Evolutionary conservation across 768 basidiomycete genomes (phyloP).

Genomic region (Leccinum ochraceum): DNA sequence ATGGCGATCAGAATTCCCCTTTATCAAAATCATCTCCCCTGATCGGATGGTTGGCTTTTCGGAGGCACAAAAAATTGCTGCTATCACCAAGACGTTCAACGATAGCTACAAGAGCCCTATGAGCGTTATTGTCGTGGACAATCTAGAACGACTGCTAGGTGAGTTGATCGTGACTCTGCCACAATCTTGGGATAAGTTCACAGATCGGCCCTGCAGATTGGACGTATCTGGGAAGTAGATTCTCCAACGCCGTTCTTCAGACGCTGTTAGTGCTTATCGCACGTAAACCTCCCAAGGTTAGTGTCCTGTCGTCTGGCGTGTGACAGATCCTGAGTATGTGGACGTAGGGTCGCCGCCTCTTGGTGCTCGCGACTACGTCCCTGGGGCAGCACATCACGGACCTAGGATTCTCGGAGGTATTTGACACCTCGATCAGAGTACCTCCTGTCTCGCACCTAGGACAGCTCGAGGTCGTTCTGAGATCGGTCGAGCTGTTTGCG

Average conservation of each 20-base stretch:
- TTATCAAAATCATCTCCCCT: slow-evolving; percentile 96
- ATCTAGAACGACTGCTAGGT: slow-evolving; percentile 92
- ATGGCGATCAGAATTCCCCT: slow-evolving; percentile 90
- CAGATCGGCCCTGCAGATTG: slow-evolving; percentile 60
- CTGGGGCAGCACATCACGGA: slow-evolving; percentile 83
- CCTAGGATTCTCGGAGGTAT: slow-evolving; percentile 84
- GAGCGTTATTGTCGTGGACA: slow-evolving; percentile 95
- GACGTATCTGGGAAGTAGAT: slow-evolving; percentile 95
- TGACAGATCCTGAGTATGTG: slow-evolving; percentile 12
- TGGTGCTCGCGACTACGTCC: slow-evolving; percentile 92
- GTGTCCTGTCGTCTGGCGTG: slow-evolving; percentile 8
- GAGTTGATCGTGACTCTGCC: slow-evolving; percentile 23
- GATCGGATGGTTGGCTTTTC: slow-evolving; percentile 96
- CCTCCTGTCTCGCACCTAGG: slow-evolving; percentile 75
- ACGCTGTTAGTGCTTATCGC: slow-evolving; percentile 85
- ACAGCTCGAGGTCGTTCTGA: slow-evolving; percentile 74
- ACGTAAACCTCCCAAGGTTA: slow-evolving; percentile 89
- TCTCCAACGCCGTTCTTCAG: slow-evolving; percentile 93
- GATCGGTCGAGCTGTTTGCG: slow-evolving; percentile 77
- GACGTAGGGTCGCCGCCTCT: slow-evolving; percentile 79
- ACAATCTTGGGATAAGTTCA: slow-evolving; percentile 8
- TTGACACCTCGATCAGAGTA: slow-evolving; percentile 85
- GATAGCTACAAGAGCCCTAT: slow-evolving; percentile 98
- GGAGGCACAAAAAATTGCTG: slow-evolving; percentile 88
- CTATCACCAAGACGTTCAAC: slow-evolving; percentile 89